Evolutionary conservation across 495 filamentous ascomycete genomes (phyloP), one percentile per base, ranked within the genome.

Genomic region (Umbilicaria muhlenbergii): DNA sequence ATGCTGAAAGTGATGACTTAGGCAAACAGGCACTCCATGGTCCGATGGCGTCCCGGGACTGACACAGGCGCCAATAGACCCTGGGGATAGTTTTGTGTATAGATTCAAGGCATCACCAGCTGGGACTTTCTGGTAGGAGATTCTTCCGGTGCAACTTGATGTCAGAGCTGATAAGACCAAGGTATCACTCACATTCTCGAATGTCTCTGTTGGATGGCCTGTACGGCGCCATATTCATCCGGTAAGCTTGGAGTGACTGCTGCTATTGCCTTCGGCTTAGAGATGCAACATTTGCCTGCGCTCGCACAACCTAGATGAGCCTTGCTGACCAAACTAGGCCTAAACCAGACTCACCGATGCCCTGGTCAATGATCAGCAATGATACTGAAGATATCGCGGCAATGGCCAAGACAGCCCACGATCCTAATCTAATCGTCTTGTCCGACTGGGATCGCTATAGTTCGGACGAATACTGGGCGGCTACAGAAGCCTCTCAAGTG

Each of bases 401-500:
- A 0, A 68, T 78, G 43, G 43, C 54, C 10, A 33, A 55, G 1
- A 73, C 73, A 4, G 69, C 65, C 38, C 33, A 42, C 0, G 54
- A 62, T 19, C 62, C 66, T 5, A 45, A 58, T 13, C 66, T 67
- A 0, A 45, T 77, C 2, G 32, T 76, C 19, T 42, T 77, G 8
- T 68, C 69, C 3, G 74, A 78, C 43, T 74, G 67, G 66, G 65
- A 61, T 15, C 60, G 68, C 28, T 57, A 64, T 38, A 70, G 65
- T 0, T 72, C 71, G 3, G 51, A 63, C 19, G 56, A 73, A 41
- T 61, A 60, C 24, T 59, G 58, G 42, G 51, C 61, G 5, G 52
- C 63, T 3, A 51, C 62, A 46, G 42, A 57, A 11, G 57, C 58
- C 10, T 62, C 57, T 16, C 50, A 59, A 24, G 42, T 68, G 8